These are phyloP conservation scores for Glaciozyma antarctica DNA, from an alignment of 768 basidiomycete genomes.

Conservation along the genomic window DNA sequence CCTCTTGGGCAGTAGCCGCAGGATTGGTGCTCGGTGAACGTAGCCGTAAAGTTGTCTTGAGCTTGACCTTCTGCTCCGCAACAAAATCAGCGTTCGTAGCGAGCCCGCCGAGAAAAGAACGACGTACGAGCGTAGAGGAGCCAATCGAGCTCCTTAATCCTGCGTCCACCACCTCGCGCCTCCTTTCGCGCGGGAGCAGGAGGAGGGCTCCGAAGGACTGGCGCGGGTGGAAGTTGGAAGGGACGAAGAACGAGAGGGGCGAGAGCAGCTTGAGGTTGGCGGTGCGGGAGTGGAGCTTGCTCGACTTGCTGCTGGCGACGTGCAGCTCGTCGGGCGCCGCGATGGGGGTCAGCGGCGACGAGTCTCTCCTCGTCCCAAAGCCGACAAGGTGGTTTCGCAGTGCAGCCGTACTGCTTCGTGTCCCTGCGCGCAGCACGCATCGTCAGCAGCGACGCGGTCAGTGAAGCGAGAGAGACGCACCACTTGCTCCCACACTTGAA, in stretches of 20 bases:
- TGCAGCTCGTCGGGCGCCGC: neutral
- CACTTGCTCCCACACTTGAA: neutral
- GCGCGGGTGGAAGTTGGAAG: neutral
- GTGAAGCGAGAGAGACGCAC: neutral
- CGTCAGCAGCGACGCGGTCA: neutral
- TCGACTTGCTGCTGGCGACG: neutral
- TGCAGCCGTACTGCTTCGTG: neutral
- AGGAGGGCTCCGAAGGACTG: no score
- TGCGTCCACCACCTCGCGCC: neutral
- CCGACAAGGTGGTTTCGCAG: constrained; percentile 2
- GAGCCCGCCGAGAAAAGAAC: neutral
- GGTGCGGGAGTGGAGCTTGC: neutral
- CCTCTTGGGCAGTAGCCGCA: neutral
- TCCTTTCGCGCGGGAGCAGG: neutral
- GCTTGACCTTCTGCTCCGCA: neutral
- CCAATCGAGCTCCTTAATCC: neutral
- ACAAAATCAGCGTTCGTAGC: neutral
- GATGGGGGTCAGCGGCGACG: neutral
- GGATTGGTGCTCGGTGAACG: neutral
- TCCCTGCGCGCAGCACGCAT: no score
- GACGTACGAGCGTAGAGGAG: neutral
- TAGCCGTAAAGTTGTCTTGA: neutral
- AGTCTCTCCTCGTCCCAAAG: constrained; percentile 11
- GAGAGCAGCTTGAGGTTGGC: neutral
- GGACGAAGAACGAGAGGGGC: neutral